phyloP scores from a whole-genome alignment of 2,329 filamentous ascomycete species.

The Cryphonectria parasitica region DNA sequence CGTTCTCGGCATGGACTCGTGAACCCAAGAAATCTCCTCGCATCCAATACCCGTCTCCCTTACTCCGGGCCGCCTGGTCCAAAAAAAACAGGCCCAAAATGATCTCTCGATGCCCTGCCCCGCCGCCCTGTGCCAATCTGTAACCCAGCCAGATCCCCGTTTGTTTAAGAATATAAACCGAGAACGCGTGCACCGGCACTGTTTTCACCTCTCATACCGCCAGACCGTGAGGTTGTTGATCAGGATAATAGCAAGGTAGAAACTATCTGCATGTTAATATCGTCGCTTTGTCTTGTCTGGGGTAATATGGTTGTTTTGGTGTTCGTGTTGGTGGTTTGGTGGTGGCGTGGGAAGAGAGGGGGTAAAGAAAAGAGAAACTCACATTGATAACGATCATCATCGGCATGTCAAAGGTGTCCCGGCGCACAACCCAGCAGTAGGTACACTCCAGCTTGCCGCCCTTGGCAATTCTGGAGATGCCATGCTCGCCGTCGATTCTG shows the following conservation, averaged over 20 bases:
- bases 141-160: constrained; percentile 3
- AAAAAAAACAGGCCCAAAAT: constrained; percentile 19
- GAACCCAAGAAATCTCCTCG: neutral
- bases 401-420: constrained; percentile 96
- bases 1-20: neutral
- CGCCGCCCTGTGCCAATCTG: constrained; percentile 6
- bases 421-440: constrained; percentile 96
- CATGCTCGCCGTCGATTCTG: constrained; percentile 71
- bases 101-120: constrained; percentile 10
- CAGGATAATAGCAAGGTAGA: constrained; percentile 62
- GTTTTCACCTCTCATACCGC: constrained; percentile 43
- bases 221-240: constrained; percentile 59
- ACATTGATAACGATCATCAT: constrained; percentile 99
- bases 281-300: neutral
- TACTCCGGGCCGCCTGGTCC: constrained; percentile 14
- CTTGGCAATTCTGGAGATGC: constrained; percentile 79
- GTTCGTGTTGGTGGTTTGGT: constrained; percentile 14
- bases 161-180: neutral
- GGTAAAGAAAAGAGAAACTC: constrained; percentile 48
- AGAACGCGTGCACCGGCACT: constrained; percentile 4
- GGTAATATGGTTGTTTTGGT: neutral
- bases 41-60: neutral
- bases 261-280: constrained; percentile 46
- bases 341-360: neutral
- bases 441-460: constrained; percentile 94